Base-by-base conservation (phyloP, 441 rosid species). In the Sinapis alba region DNA sequence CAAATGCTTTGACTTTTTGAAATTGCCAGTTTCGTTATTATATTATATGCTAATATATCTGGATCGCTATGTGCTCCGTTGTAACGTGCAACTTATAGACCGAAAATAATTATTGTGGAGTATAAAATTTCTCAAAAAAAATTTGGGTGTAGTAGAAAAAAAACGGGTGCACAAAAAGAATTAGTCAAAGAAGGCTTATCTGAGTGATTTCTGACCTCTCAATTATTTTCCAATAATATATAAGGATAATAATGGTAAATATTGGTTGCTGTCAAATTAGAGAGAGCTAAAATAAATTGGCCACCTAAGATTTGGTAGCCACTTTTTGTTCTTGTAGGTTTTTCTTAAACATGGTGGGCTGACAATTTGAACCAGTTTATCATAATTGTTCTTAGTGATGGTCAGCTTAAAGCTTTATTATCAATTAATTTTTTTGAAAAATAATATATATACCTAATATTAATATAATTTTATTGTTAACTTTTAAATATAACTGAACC, bases 281-380 rank as follows among this genome's bases (percentile, higher is more conserved):
- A 16, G 53, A 53, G 24, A 53, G 58, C 58, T 7, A 53, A 53
- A 53, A 53, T 53, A 53, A 53, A 53, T 53, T 53, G n/a, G n/a
- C 26, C 26, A 53, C 58, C 58, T 19, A 53, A 50, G 12, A 9
- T 7, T 50, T 50, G 56, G 56, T 50, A 7, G 56, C 56, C 56
- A 47, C 12, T 50, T 50, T 50, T 47, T 16, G 21, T 16, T 50
- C 10, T 50, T 18, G 23, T 50, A 18, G 56, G 21, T 18, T 50
- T 50, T 7, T 50, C 23, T 50, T 6, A n/a, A n/a, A n/a, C n/a
- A n/a, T n/a, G 4, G 43, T 36, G 13, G 43, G 43, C 13, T 36
- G 43, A 36, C 43, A 36, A 36, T 10, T 10, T 36, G 43, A 36
- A 36, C 13, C 4, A 36, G 13, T 36, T n/a, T 45, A 45, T 45